Conservation (phyloP, 495 filamentous ascomycete genomes). For the Pyrenula massariospora region DNA sequence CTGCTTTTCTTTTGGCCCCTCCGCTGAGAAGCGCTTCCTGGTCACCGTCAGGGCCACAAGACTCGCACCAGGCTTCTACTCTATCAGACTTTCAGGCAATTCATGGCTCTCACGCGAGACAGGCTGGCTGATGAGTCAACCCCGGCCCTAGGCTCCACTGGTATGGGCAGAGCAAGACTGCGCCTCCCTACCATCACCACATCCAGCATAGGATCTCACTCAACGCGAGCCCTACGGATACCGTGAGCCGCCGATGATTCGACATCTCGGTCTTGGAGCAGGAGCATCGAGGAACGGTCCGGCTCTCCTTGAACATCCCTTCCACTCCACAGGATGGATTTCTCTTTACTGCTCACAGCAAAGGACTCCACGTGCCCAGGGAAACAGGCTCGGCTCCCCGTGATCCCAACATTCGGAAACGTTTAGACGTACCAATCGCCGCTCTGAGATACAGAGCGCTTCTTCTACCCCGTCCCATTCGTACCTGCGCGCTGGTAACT, state of each 20-base stretch:
- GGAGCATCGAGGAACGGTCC: background rate
- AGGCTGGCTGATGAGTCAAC: background rate
- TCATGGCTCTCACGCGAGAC: background rate
- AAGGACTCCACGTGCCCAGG: background rate
- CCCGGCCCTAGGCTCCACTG: background rate
- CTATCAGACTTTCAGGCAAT: too few relatives aligned
- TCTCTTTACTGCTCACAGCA: background rate
- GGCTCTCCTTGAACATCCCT: background rate
- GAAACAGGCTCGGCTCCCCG: background rate
- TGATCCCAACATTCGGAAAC: background rate
- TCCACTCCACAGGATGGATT: background rate
- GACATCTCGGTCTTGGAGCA: background rate
- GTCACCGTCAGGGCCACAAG: too few relatives aligned
- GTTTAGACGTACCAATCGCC: background rate
- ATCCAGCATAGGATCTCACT: too few relatives aligned
- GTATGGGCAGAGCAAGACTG: background rate
- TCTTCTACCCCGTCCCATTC: background rate
- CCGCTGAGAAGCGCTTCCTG: background rate
- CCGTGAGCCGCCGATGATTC: background rate
- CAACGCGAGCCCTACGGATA: background rate
- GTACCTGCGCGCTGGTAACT: background rate
- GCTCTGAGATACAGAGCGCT: background rate
- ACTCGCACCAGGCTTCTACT: too few relatives aligned
- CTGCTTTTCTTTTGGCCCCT: background rate
- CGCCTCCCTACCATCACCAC: too few relatives aligned